Conservation (phyloP, 495 filamentous ascomycete species). For the Penicillium coprophilum region DNA sequence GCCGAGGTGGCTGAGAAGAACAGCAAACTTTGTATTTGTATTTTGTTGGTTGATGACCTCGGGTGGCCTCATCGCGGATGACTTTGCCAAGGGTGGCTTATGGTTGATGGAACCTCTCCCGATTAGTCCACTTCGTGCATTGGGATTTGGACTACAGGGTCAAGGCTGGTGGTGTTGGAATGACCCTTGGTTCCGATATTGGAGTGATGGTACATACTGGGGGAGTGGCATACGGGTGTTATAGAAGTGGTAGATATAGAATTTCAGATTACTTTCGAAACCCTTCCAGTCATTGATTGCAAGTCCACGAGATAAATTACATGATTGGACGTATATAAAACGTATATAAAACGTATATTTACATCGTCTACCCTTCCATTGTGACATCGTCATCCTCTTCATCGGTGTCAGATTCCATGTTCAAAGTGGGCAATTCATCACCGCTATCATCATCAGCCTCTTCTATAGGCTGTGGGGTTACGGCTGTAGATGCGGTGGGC, state of each 20-base stretch:
- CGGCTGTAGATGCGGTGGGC: constrained; percentile 8
- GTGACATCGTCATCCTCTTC: constrained; percentile 40
- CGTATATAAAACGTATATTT: neutral
- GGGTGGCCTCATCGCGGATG: constrained; percentile 54
- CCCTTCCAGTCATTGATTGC: neutral
- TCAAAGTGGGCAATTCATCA: constrained; percentile 50
- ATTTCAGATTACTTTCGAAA: constrained; percentile 2
- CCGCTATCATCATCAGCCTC: constrained; percentile 45
- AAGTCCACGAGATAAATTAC: neutral
- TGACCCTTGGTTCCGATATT: constrained; percentile 48
- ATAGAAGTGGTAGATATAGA: constrained; percentile 9
- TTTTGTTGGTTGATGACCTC: constrained; percentile 60
- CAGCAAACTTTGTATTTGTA: constrained; percentile 54
- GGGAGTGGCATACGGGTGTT: constrained; percentile 53
- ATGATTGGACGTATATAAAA: neutral
- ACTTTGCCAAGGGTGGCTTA: constrained; percentile 59
- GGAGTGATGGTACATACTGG: constrained; percentile 61
- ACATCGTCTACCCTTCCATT: constrained; percentile 30
- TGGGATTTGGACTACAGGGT: constrained; percentile 49
- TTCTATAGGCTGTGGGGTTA: constrained; percentile 11
- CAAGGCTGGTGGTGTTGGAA: constrained; percentile 61
- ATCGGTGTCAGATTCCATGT: constrained; percentile 50
- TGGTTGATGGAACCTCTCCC: constrained; percentile 73
- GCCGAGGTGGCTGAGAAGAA: constrained; percentile 40
- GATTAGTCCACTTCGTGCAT: constrained; percentile 53